These are phyloP conservation scores for Scenedesmus sp. DNA, from an alignment of 163 green algal genomes.

Conservation along the genomic window DNA sequence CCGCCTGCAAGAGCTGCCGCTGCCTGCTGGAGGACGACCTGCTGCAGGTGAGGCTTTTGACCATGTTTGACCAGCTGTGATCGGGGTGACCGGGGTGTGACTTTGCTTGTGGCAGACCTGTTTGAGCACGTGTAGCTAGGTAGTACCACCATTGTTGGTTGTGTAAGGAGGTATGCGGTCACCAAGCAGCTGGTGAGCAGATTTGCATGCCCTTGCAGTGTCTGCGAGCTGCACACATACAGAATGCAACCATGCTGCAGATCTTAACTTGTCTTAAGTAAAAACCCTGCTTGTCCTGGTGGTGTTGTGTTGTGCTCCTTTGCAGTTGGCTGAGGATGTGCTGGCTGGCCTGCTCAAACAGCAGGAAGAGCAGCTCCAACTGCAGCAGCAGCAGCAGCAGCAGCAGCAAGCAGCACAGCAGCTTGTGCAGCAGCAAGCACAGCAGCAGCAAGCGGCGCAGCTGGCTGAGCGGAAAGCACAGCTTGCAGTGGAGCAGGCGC, in stretches of 20 bases:
- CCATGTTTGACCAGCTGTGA: background rate
- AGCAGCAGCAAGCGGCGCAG: background rate
- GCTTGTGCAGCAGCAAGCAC: background rate
- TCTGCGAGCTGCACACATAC: background rate
- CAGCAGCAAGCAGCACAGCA: constrained; percentile 34
- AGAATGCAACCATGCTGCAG: background rate
- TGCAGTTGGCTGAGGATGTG: constrained; percentile 21
- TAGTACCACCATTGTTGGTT: no score
- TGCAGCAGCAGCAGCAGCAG: constrained; percentile 37
- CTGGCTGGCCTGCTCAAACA: background rate
- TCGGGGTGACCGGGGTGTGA: background rate
- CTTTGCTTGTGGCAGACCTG: background rate
- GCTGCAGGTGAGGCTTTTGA: constrained; percentile 31
- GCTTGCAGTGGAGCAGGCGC: background rate
- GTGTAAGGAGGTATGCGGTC: no score
- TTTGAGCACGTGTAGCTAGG: background rate
- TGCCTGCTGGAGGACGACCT: constrained; percentile 53
- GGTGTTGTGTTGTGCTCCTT: constrained; percentile 2
- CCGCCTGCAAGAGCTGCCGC: constrained; percentile 30
- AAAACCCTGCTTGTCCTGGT: background rate
- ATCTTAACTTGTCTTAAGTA: background rate
- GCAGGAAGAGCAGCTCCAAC: constrained; percentile 9
- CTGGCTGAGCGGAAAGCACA: background rate
- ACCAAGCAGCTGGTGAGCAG: background rate
- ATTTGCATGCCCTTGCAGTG: background rate